These are phyloP conservation scores for Parietaria judaica DNA, from an alignment of 306 rosid species.

Conservation along the genomic window DNA sequence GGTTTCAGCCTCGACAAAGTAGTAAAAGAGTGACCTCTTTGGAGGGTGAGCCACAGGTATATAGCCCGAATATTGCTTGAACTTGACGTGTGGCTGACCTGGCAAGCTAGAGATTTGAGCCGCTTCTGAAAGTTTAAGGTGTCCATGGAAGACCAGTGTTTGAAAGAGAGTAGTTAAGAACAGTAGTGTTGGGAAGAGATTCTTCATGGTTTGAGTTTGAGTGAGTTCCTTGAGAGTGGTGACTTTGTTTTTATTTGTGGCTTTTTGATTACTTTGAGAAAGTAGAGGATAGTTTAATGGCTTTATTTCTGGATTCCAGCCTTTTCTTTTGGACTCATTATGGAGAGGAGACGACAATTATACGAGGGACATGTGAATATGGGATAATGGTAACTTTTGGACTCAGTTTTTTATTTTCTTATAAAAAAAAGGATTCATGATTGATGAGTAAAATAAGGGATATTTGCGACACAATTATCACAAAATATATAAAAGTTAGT, in stretches of 20 bases:
- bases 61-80: conserved; percentile 37
- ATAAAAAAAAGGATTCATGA: too few relatives aligned
- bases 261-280: not conserved
- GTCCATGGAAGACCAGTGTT: not conserved
- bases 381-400: not conserved
- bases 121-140: conserved; percentile 3
- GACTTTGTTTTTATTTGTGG: not conserved
- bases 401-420: not conserved
- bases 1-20: conserved; percentile 38
- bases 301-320: not conserved
- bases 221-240: not conserved
- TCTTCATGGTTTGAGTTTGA: conserved; percentile 17
- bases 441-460: too few relatives aligned
- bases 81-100: conserved; percentile 35
- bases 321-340: conserved; percentile 11
- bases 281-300: not conserved
- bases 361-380: conserved; percentile 1
- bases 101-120: conserved; percentile 23
- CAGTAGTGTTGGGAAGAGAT: not conserved
- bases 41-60: conserved; percentile 22
- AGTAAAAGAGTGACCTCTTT: conserved; percentile 34
- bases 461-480: too few relatives aligned
- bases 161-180: conserved; percentile 10
- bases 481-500: too few relatives aligned
- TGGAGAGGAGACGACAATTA: not conserved